Conservation (phyloP, 495 filamentous ascomycete genomes). For the Peziza echinospora region DNA sequence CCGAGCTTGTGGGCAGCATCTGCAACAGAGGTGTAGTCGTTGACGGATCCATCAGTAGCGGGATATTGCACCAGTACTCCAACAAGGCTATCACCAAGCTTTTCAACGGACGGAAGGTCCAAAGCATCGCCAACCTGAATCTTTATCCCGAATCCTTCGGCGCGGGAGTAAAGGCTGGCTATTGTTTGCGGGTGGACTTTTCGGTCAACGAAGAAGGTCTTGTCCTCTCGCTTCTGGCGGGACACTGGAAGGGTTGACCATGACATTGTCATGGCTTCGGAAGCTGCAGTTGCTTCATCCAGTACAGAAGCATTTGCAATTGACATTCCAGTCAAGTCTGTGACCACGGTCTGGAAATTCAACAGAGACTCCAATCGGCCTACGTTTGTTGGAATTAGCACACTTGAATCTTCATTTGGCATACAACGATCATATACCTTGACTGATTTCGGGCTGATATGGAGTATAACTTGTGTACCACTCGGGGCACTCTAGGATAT, state of each 20-base stretch:
- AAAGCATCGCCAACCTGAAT: constrained; percentile 52
- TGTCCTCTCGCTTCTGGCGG: constrained; percentile 51
- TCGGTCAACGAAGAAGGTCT: constrained; percentile 65
- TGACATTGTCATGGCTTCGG: constrained; percentile 94
- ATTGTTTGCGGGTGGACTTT: constrained; percentile 78
- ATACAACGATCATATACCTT: constrained; percentile 27
- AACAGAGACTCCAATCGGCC: constrained; percentile 72
- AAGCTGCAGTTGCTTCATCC: constrained; percentile 84
- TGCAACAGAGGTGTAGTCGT: constrained; percentile 50
- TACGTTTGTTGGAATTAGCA: no score
- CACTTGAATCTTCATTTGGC: no score
- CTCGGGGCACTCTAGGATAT: constrained; percentile 78
- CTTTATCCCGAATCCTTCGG: constrained; percentile 82
- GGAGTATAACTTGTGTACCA: constrained; percentile 99
- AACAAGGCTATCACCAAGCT: constrained; percentile 62
- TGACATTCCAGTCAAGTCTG: constrained; percentile 69
- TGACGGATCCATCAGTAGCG: constrained; percentile 64
- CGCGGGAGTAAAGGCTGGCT: constrained; percentile 64
- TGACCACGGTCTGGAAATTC: constrained; percentile 91
- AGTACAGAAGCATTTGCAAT: constrained; percentile 88
- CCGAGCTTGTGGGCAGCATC: constrained; percentile 60
- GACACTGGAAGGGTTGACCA: constrained; percentile 49
- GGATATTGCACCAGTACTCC: constrained; percentile 92
- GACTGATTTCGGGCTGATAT: constrained; percentile 96
- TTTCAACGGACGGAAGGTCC: constrained; percentile 31